Base-by-base conservation (phyloP, 148 eudicot genomes). In the Pouteria glomerata region DNA sequence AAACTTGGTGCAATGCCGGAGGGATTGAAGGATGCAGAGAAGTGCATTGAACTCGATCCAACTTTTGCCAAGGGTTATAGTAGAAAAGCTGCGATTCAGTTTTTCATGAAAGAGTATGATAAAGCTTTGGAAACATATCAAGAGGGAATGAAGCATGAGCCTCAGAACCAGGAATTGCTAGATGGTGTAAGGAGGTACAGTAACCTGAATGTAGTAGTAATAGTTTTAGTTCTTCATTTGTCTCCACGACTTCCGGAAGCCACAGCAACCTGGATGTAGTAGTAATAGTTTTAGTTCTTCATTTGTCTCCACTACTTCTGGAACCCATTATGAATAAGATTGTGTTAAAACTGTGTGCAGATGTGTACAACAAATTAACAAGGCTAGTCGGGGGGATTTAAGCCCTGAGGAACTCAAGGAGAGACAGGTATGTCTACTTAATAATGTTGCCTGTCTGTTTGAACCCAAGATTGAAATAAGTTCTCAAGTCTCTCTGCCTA, bases 1-100 rank as follows among this genome's bases (percentile, higher is more conserved):
- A 96, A 96, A 69, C 76, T 96, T 57, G 90, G 86, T 41, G 99
- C 99, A 8, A 44, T 96, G 89, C 99, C 97, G 0, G 97, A 96
- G 84, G 99, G 89, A 8, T 77, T 96, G 71, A 96, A 92, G 74
- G 99, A 96, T 77, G 96, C 99, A 2, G 99, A 96, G 73, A 96
- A 96, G 78, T 96, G 99, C 81, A 85, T 96, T 63, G 99, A 96
- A 77, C 94, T 96, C 35, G 99, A 96, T 78, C 97, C 99, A 63
- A 77, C 88, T 31, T 96, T 96, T 68, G 73, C 82, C 24, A 92
- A 90, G 86, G 99, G 99, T 2, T 96, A 96, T 51, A 90, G 95
- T 12, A 88, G 99, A 53, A 96, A 96, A 76, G 99, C 91, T 57
- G 95, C 96, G 26, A 81, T 89, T 23, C 96, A 96, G 55, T 96